Base-by-base conservation (phyloP, 106 monocot genomes). In the Dactylorhiza incarnata region DNA sequence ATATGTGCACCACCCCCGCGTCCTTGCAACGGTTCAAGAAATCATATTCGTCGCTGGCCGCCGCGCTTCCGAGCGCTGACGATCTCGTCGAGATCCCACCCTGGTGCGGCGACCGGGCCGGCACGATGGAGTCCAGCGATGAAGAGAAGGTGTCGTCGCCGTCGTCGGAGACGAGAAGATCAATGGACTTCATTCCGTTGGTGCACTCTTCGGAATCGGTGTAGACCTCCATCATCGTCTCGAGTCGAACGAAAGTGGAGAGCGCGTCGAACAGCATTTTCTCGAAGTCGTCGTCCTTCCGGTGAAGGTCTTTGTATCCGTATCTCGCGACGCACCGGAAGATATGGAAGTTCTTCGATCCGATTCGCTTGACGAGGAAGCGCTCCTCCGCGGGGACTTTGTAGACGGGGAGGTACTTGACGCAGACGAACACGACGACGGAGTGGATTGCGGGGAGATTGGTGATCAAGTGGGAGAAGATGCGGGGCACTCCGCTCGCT, bases 391-490 rank as follows among this genome's bases (percentile, higher is more conserved):
- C 10, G 4, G 93, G 90, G 4, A 94, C 93, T 0, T 81, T 90
- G 82, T 90, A 88, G 11, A 94, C 90, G 0, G 90, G 93, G 3
- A 94, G 88, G 77, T 90, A 90, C 79, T 94, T 94, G 16, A 94
- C 81, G 51, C 93, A 94, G 20, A 94, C 90, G 24, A 90, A 94
- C 25, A 94, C 88, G 2, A 89, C 84, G 37, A 90, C 84, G 0
- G 94, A 88, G 66, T 90, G 94, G 48, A 94, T 89, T 50, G 90
- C 90, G 0, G 94, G 94, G 12, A 94, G 86, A 66, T 94, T 94
- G 9, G 94, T 94, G 72, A 94, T 87, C 55, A 94, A 83, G 72
- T 94, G 94, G 6, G 94, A 94, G 78, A 94, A 94, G 45, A 94
- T 90, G 81, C 77, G 88, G 8, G 94, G 94, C 24, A 94, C 90